Percentiles rank a stretch among this genome's conserved stretches.
Conservation (phyloP, 805 yeast species). For the Kluyveromyces lactis region DNA sequence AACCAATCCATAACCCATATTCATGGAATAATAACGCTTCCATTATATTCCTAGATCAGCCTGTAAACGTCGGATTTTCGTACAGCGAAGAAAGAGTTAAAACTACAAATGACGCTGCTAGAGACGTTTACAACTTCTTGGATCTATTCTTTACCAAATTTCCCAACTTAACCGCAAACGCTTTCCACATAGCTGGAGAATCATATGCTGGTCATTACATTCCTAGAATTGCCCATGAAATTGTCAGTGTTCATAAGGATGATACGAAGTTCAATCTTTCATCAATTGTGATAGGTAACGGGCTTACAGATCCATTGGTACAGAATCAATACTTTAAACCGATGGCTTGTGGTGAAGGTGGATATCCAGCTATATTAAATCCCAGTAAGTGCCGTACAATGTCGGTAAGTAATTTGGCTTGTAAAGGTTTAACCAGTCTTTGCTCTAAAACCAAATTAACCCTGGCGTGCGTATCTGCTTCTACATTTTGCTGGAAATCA, state of each 20-base stretch:
- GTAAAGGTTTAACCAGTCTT: conserved; percentile 48
- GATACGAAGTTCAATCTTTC: conserved; percentile 49
- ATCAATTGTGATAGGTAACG: conserved; percentile 81
- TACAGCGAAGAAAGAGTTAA: conserved; percentile 51
- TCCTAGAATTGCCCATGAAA: conserved; percentile 51
- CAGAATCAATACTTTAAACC: conserved; percentile 73
- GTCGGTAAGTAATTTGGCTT: conserved; percentile 50
- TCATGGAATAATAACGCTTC: conserved; percentile 86
- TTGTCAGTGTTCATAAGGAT: conserved; percentile 27
- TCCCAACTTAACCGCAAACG: conserved; percentile 48
- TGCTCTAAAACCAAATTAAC: conserved; percentile 55
- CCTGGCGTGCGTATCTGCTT: conserved; percentile 76
- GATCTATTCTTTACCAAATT: conserved; percentile 70
- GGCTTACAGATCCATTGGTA: conserved; percentile 71
- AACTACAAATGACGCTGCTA: conserved; percentile 68
- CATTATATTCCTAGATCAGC: conserved; percentile 82
- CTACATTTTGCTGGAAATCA: conserved; percentile 61
- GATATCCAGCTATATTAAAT: conserved; percentile 59
- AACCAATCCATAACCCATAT: conserved; percentile 61
- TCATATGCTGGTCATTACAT: conserved; percentile 72
- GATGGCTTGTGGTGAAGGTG: conserved; percentile 87
- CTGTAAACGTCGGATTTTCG: conserved; percentile 81
- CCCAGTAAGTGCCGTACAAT: conserved; percentile 57
- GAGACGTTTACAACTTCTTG: conserved; percentile 72
- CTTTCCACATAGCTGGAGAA: conserved; percentile 68